Percentiles rank a stretch among this genome's conserved stretches.
Evolutionary conservation across 345 rosid species (phyloP).

Genomic region (Camelina hispida): DNA sequence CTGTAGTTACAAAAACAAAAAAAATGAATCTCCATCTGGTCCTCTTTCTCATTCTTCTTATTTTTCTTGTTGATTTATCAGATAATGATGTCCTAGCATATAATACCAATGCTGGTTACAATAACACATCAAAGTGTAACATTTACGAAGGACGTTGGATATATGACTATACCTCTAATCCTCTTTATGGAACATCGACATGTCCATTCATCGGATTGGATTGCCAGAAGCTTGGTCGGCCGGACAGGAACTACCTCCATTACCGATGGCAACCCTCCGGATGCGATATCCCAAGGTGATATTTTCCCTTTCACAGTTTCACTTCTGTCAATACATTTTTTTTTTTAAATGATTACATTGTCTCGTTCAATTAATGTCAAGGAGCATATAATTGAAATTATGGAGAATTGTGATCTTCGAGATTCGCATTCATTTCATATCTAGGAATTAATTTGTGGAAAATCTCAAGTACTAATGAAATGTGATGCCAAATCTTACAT

Average conservation of each 20-base stretch:
- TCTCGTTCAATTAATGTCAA: not conserved
- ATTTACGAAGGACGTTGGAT: slow-evolving; percentile 57
- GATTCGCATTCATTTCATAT: slow-evolving; percentile 18
- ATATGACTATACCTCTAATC: slow-evolving; percentile 40
- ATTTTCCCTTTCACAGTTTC: not conserved
- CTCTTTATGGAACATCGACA: slow-evolving; percentile 45
- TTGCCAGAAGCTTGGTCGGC: slow-evolving; percentile 55
- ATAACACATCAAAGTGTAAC: slow-evolving; percentile 41
- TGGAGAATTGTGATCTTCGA: not conserved
- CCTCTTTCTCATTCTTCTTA: slow-evolving; percentile 17
- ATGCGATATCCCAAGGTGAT: slow-evolving; percentile 56
- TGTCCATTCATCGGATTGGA: slow-evolving; percentile 56
- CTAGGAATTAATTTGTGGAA: not conserved
- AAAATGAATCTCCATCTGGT: slow-evolving; percentile 14
- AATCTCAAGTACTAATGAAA: slow-evolving; percentile 1
- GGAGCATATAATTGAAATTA: not conserved
- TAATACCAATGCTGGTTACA: slow-evolving; percentile 16
- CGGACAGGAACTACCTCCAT: slow-evolving; percentile 51
- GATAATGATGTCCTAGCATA: slow-evolving; percentile 26
- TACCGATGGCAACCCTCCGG: slow-evolving; percentile 58
- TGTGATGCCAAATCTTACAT: not conserved
- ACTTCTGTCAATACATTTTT: not conserved
- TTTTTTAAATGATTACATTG: not conserved
- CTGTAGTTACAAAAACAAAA: not conserved
- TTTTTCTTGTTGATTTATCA: slow-evolving; percentile 34